Evolutionary conservation across 768 basidiomycete genomes (phyloP), one percentile per base, ranked within the genome.

Genomic region (Naganishia vaughanmartiniae): DNA sequence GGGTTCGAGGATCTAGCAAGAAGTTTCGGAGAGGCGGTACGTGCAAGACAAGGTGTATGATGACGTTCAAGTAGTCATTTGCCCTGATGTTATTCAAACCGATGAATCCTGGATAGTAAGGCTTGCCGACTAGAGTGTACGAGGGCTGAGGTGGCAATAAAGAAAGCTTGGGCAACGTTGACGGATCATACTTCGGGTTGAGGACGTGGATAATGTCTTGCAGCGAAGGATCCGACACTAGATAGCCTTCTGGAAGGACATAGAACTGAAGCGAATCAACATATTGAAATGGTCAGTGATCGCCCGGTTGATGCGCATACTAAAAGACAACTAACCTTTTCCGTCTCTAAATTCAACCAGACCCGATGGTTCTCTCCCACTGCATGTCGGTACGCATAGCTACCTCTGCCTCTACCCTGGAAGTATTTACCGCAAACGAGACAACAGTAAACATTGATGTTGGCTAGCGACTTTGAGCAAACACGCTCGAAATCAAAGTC

Each of bases 401-500:
- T 93, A 54, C 86, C 91, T 73, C 89, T 89, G 42, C 96, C 95
- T 76, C 96, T 85, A 30, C 96, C 96, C 85, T 98, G 95, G 79
- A 96, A 98, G 81, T 97, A 99, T 83, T 96, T 98, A 67, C 96
- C 96, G 79, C 92, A 94, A 19, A 98, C 94, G 66, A 99, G 87
- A 79, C 96, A 99, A 39, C 92, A 93, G 78, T 99, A 99, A 73
- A 90, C 90, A 82, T 99, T 96, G 85, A 96, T 93, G 82, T 98
- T 95, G 51, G 91, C 90, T 67, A 92, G 85, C 42, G 92, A 96
- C 65, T 98, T 92, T 11, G 95, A 97, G 85, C 96, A 99, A 31
- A 98, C 87, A 85, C 95, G 93, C 83, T 99, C 96, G 76, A 99
- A 99, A 83, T 99, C 96, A 83, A 99, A 99, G 82, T 99, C 96